A percentile compares a stretch with the other conserved stretches of the same genome.
phyloP scores from a whole-genome alignment of 208 protist species.

The Perkinsela sp. region DNA sequence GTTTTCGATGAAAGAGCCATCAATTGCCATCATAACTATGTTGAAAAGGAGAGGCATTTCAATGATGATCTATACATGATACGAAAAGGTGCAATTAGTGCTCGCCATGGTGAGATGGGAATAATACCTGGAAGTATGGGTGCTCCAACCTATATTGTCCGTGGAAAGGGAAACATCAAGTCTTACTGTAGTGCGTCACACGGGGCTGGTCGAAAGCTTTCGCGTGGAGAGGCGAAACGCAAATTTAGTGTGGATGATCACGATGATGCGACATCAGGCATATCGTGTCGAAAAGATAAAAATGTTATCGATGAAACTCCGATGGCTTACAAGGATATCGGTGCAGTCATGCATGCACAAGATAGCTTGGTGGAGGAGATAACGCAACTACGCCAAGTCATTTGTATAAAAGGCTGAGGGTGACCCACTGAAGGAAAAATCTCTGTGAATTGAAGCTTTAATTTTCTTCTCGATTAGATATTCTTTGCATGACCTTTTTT shows the following conservation, averaged over 20 bases:
- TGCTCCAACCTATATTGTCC: conserved; percentile 46
- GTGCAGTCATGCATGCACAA: conserved; percentile 45
- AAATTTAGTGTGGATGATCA: conserved; percentile 43
- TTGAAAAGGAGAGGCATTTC: conserved; percentile 11
- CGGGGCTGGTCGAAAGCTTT: conserved; percentile 34
- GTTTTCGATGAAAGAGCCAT: conserved; percentile 14
- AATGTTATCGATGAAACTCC: conserved; percentile 53
- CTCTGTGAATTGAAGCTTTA: too few relatives aligned
- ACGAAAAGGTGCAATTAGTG: conserved; percentile 47
- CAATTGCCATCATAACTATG: conserved; percentile 72
- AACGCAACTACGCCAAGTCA: conserved; percentile 20
- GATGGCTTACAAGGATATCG: conserved; percentile 49
- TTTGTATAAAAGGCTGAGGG: conserved; percentile 50
- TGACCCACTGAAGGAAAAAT: background rate
- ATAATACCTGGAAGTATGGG: conserved; percentile 67
- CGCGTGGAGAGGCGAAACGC: conserved; percentile 28
- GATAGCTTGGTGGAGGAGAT: conserved; percentile 38
- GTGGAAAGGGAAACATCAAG: conserved; percentile 25
- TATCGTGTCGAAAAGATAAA: conserved; percentile 39
- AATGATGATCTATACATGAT: conserved; percentile 38
- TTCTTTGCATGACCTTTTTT: too few relatives aligned
- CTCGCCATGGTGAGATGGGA: conserved; percentile 25
- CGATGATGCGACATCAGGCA: conserved; percentile 16
- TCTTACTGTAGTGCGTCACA: conserved; percentile 50
- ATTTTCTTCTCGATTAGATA: too few relatives aligned